Percentiles rank a stretch among this genome's conserved stretches.
phyloP scores from a whole-genome alignment of 768 basidiomycete species.

The Lactarius pseudohatsudake region DNA sequence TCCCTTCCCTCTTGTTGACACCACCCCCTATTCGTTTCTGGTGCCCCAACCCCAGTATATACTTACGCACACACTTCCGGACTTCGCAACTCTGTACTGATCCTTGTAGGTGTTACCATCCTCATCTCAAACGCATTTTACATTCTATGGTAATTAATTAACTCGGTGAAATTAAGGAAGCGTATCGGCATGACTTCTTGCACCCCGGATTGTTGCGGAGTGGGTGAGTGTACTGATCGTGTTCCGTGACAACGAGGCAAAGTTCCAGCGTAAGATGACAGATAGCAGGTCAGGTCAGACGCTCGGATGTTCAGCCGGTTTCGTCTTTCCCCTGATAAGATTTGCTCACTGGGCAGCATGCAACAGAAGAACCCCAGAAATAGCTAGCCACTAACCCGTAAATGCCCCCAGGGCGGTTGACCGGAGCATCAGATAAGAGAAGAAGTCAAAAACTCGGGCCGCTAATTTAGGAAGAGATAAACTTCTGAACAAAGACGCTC shows the following conservation, averaged over 20 bases:
- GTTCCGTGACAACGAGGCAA: neutral
- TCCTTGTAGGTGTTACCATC: constrained; percentile 22
- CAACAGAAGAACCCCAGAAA: neutral
- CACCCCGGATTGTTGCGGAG: neutral
- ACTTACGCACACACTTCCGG: constrained; percentile 20
- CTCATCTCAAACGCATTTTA: constrained; percentile 13
- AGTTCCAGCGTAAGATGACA: neutral
- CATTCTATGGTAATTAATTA: constrained; percentile 6
- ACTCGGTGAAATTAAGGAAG: neutral
- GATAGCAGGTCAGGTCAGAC: neutral
- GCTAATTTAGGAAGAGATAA: neutral
- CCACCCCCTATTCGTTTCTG: constrained; percentile 7
- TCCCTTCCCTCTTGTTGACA: neutral
- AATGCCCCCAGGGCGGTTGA: neutral
- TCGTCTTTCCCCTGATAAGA: neutral
- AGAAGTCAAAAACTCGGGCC: neutral
- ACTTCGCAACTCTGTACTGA: constrained; percentile 24
- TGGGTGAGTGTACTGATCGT: neutral
- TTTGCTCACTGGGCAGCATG: neutral
- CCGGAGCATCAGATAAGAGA: neutral
- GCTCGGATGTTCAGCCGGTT: neutral
- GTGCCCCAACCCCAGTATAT: constrained; percentile 12
- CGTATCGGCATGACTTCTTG: neutral
- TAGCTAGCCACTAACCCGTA: neutral
- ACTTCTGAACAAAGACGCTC: neutral